phyloP scores from a whole-genome alignment of 2,329 filamentous ascomycete species.

The Talaromyces sp. region DNA sequence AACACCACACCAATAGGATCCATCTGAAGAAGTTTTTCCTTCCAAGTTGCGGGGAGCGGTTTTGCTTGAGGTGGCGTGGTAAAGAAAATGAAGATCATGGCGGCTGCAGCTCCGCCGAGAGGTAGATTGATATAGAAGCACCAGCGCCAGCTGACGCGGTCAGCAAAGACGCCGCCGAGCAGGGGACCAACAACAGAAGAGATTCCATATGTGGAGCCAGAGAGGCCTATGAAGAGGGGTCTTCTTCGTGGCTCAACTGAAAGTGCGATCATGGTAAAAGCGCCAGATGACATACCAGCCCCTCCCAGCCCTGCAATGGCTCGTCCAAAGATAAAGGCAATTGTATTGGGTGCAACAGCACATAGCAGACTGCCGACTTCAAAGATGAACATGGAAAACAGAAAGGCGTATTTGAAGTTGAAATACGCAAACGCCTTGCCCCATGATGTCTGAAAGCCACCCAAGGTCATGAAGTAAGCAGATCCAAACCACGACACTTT shows the following conservation, averaged over 20 bases:
- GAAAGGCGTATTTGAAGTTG: background rate
- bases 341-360: constrained; percentile 17
- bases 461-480: constrained; percentile 4
- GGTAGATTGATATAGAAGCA: constrained; percentile 49
- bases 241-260: constrained; percentile 25
- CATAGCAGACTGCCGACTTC: constrained; percentile 21
- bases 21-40: constrained; percentile 17
- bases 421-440: constrained; percentile 4
- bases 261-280: constrained; percentile 32
- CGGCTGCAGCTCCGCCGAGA: constrained; percentile 19
- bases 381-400: constrained; percentile 20
- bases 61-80: constrained; percentile 12
- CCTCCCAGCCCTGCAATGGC: constrained; percentile 22
- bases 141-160: constrained; percentile 44
- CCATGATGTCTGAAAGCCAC: constrained; percentile 4
- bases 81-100: constrained; percentile 19
- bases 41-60: constrained; percentile 8
- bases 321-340: constrained; percentile 21
- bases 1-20: constrained; percentile 17
- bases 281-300: constrained; percentile 28
- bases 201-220: constrained; percentile 15
- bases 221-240: constrained; percentile 24
- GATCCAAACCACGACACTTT: constrained; percentile 5
- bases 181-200: constrained; percentile 34
- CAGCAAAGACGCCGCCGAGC: constrained; percentile 22